Base-by-base conservation (phyloP, 2,329 filamentous ascomycete species). In the Kalmusia sp. region DNA sequence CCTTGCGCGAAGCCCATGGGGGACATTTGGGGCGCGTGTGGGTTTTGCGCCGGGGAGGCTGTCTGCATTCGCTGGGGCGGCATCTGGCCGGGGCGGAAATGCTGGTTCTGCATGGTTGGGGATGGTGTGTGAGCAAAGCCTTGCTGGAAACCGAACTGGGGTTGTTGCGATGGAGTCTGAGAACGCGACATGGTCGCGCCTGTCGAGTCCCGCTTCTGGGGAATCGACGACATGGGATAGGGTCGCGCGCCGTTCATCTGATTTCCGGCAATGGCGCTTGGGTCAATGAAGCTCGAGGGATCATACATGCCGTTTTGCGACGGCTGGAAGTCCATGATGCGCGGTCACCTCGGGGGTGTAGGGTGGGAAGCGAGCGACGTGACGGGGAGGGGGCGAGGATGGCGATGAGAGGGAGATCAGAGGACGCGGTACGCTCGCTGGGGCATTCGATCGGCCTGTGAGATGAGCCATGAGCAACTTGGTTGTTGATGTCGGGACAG, bases 51-150 rank as follows among this genome's bases (percentile, higher is more conserved):
- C 3, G 95, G 93, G 27, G 95, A 98, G 37, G 92, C 89, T 39
- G 93, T 97, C 61, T 92, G 89, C 74, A 98, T 91, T 68, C 92
- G 66, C 59, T 77, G 75, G 12, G 71, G 82, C 12, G 89, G 87
- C 58, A 71, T 62, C 45, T 68, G 67, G 65, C 61, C 84, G 84
- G 68, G 90, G 51, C 75, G 81, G 76, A 86, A 87, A 49, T 86
- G 83, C 69, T 96, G 93, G 70, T 89, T 92, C 57, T 86, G 86
- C 86, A 97, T 92, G 58, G 96, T 93, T 24, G 95, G 95, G 6
- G 95, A 98, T 9, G 93, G 93, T 33, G 92, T 96, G 77, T 96
- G 93, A 57, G 91, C 87, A 71, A 93, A 96, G 51, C 86, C 86
- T 57, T 77, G 76, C 56, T 88, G 90, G 73, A 88, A 93, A 61